A percentile compares a stretch with the other conserved stretches of the same genome.
Evolutionary conservation across 305 asterid genomes (phyloP).

Genomic region (Solanum chacoense): DNA sequence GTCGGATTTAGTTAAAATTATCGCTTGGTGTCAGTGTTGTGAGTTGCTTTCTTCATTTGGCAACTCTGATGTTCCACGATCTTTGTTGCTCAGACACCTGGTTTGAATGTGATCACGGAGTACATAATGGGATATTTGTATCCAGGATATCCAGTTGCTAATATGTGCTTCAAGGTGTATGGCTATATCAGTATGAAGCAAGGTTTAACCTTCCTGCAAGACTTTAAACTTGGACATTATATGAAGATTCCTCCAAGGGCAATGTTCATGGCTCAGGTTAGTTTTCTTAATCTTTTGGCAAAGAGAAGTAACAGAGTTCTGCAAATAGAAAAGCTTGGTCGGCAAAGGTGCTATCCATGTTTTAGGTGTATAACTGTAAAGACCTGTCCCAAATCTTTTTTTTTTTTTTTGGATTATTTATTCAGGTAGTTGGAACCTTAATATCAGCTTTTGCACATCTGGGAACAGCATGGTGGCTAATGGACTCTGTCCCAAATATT

Average conservation of each 20-base stretch:
- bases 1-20: neutral
- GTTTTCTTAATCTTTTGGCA: neutral
- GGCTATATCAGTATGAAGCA: conserved; percentile 93
- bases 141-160: conserved; percentile 97
- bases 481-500: conserved; percentile 72
- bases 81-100: conserved; percentile 52
- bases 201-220: conserved; percentile 77
- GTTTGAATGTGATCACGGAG: conserved; percentile 87
- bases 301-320: neutral
- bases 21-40: neutral
- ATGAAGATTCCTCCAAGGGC: conserved; percentile 93
- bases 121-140: conserved; percentile 85
- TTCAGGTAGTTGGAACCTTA: conserved; percentile 73
- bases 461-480: conserved; percentile 97
- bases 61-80: neutral
- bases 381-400: neutral
- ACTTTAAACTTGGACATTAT: conserved; percentile 93
- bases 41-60: neutral
- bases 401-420: neutral
- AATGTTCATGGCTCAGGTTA: conserved; percentile 97
- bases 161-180: conserved; percentile 95
- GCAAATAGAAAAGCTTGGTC: neutral
- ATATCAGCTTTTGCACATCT: conserved; percentile 67
- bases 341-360: neutral
- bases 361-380: neutral